Evolutionary conservation across 306 rosid species (phyloP).

Genomic region (Cucurbita maxima): DNA sequence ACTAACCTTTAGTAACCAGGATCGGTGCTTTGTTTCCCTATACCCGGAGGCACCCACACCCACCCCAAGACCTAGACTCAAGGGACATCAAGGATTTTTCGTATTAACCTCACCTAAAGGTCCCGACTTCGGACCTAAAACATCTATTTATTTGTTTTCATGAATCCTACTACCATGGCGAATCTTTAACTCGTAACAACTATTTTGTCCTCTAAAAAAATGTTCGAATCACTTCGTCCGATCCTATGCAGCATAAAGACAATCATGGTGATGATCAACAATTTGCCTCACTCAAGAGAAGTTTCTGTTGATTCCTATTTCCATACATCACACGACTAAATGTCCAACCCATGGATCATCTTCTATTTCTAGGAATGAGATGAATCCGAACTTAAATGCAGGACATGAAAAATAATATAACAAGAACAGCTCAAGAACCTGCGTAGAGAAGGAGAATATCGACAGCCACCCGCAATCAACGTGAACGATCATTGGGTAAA

Average conservation of each 20-base stretch:
- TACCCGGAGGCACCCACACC: no score
- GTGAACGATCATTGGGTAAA: neutral
- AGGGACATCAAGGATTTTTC: no score
- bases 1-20: no score
- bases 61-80: no score
- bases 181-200: no score
- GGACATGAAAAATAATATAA: neutral
- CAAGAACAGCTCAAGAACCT: conserved; percentile 1
- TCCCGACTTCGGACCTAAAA: no score
- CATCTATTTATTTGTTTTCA: no score
- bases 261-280: neutral
- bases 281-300: neutral
- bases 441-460: neutral
- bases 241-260: neutral
- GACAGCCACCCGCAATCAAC: neutral
- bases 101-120: no score
- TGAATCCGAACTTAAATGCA: neutral
- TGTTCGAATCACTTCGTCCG: neutral
- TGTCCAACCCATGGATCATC: neutral
- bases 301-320: neutral
- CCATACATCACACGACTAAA: neutral
- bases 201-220: no score
- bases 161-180: no score
- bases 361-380: neutral
- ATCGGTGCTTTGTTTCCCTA: no score